These are phyloP conservation scores for Coffea canephora DNA, from an alignment of 257 asterid species.

Conservation along the genomic window DNA sequence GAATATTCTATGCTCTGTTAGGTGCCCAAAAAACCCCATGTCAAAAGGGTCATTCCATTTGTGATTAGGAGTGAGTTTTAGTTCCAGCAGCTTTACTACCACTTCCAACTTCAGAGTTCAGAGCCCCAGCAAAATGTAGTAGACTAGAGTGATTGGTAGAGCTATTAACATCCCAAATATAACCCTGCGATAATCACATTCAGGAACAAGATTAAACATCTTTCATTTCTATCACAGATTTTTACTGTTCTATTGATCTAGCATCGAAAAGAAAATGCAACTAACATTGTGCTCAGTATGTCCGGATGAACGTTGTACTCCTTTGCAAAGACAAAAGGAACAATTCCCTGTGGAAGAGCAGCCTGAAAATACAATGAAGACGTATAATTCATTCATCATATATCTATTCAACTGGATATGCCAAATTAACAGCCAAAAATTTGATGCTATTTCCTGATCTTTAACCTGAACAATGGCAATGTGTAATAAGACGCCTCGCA, in stretches of 20 bases:
- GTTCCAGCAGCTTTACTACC: constrained; percentile 10
- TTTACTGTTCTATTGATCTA: background rate
- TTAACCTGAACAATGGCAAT: constrained; percentile 45
- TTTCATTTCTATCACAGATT: background rate
- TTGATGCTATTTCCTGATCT: background rate
- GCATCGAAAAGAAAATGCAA: background rate
- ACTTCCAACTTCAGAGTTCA: constrained; percentile 37
- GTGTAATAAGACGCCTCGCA: constrained; percentile 38
- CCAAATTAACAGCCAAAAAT: background rate
- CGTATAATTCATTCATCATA: background rate
- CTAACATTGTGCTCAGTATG: constrained; percentile 52
- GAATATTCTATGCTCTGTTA: constrained; percentile 30
- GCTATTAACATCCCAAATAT: constrained; percentile 94
- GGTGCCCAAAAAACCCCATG: constrained; percentile 43
- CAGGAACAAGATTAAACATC: background rate
- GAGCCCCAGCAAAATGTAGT: constrained; percentile 76
- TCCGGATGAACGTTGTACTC: constrained; percentile 52
- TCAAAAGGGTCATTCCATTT: constrained; percentile 34
- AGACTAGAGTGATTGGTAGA: constrained; percentile 78
- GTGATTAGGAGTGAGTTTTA: constrained; percentile 10
- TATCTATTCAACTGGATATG: no score
- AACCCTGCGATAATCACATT: constrained; percentile 50
- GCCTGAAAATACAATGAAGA: constrained; percentile 23
- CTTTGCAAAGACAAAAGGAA: constrained; percentile 48
- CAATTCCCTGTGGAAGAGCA: constrained; percentile 51